phyloP scores from a whole-genome alignment of 1,139 yeast genomes.

The Pichia sp. region DNA sequence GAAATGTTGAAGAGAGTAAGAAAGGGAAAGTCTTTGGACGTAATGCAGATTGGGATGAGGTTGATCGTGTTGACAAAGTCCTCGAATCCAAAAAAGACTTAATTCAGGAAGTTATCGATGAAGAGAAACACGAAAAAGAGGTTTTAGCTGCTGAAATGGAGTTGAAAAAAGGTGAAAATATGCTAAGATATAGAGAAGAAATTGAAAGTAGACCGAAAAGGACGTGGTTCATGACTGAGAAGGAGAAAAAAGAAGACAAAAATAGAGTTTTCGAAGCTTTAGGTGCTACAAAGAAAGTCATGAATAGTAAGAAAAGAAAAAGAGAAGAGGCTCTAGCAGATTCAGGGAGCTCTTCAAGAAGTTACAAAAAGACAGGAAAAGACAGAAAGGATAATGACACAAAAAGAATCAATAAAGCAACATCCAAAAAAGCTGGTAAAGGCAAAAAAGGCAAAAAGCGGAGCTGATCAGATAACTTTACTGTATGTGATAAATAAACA shows the following conservation, averaged over 20 bases:
- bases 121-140: slow-evolving; percentile 87
- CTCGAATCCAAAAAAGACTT: slow-evolving; percentile 56
- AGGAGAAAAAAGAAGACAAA: slow-evolving; percentile 59
- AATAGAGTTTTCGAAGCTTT: slow-evolving; percentile 40
- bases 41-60: slow-evolving; percentile 79
- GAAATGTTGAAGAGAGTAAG: slow-evolving; percentile 46
- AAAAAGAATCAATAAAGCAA: slow-evolving; percentile 16
- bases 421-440: slow-evolving; percentile 17
- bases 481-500: background rate
- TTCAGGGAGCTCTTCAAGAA: slow-evolving; percentile 36
- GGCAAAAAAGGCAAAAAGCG: slow-evolving; percentile 10
- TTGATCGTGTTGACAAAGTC: slow-evolving; percentile 60
- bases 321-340: slow-evolving; percentile 52
- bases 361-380: slow-evolving; percentile 66
- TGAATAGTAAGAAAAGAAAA: slow-evolving; percentile 58
- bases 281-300: slow-evolving; percentile 35
- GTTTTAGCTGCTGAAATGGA: slow-evolving; percentile 88
- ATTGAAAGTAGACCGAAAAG: slow-evolving; percentile 88
- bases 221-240: slow-evolving; percentile 90
- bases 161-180: slow-evolving; percentile 75
- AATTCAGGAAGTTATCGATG: slow-evolving; percentile 74
- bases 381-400: slow-evolving; percentile 49
- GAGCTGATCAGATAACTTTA: background rate
- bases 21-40: slow-evolving; percentile 58
- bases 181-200: slow-evolving; percentile 75